These are phyloP conservation scores for Tylopilus felleus DNA, from an alignment of 768 basidiomycete species.

Conservation along the genomic window DNA sequence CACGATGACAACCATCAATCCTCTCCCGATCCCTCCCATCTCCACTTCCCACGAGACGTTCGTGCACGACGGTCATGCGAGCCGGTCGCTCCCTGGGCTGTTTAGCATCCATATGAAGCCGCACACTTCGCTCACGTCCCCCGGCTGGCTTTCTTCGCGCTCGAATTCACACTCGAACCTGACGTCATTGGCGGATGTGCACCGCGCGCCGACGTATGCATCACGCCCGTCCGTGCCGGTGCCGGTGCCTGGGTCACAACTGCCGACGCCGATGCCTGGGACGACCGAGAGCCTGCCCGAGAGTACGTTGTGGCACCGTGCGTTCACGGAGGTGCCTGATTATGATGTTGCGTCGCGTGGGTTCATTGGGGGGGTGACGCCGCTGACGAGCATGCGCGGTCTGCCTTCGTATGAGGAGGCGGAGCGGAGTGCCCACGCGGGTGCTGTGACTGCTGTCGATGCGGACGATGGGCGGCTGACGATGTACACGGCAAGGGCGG, in stretches of 20 bases:
- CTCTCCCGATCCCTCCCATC: not conserved
- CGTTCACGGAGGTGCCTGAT: constrained; percentile 78
- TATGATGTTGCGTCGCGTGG: constrained; percentile 83
- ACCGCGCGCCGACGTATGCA: constrained; percentile 3
- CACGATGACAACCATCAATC: constrained; percentile 5
- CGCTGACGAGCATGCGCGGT: constrained; percentile 69
- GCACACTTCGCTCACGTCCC: constrained; percentile 43
- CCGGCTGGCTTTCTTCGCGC: constrained; percentile 41
- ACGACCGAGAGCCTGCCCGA: constrained; percentile 24
- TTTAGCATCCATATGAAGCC: constrained; percentile 64
- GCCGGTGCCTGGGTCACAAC: not conserved
- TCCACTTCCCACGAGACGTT: constrained; percentile 43
- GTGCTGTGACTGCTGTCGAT: constrained; percentile 3
- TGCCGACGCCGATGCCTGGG: not conserved
- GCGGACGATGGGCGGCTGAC: too few relatives aligned
- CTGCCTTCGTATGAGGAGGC: constrained; percentile 88
- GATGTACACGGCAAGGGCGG: too few relatives aligned
- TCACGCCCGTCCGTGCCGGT: not conserved
- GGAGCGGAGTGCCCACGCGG: constrained; percentile 10
- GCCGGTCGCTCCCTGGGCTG: constrained; percentile 49
- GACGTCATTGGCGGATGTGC: constrained; percentile 5
- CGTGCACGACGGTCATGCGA: constrained; percentile 49
- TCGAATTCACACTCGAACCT: constrained; percentile 35
- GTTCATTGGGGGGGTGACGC: constrained; percentile 89
- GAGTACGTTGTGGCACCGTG: constrained; percentile 49